Evolutionary conservation across 2,329 filamentous ascomycete genomes (phyloP).

Genomic region (Mollisia scopiformis): DNA sequence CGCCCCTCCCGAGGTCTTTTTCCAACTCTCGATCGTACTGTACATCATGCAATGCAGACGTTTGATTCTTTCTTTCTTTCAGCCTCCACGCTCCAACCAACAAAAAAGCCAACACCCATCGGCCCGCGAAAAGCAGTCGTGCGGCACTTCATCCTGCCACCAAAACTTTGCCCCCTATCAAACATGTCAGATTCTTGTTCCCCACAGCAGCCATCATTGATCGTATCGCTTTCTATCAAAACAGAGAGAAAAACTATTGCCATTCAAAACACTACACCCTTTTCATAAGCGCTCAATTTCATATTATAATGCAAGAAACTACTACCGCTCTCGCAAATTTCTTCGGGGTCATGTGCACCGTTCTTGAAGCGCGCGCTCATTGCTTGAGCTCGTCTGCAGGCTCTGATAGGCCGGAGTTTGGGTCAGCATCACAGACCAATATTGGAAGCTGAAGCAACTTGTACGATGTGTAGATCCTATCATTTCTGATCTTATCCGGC

Average conservation of each 20-base stretch:
- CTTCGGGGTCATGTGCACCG: not conserved
- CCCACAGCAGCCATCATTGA: not conserved
- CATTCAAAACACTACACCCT: not conserved
- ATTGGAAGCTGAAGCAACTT: not conserved
- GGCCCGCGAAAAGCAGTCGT: not conserved
- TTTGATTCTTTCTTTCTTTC: not conserved
- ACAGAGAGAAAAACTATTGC: not conserved
- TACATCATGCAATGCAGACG: not conserved
- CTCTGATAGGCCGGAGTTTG: no score
- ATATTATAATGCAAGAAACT: not conserved
- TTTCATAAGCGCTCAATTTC: constrained; percentile 2
- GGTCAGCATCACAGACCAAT: not conserved
- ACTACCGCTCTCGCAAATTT: no score
- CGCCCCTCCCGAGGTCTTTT: not conserved
- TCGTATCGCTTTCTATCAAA: not conserved
- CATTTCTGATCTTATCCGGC: not conserved
- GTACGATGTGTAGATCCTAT: not conserved
- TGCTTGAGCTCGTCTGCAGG: not conserved
- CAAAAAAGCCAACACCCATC: not conserved
- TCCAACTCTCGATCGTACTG: not conserved
- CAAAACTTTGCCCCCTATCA: not conserved
- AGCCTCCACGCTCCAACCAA: not conserved
- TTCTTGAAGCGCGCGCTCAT: constrained; percentile 1
- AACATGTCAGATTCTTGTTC: not conserved
- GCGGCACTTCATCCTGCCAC: not conserved